phyloP scores from a whole-genome alignment of 805 yeast species.

The Schizosaccharomyces osmophilus region DNA sequence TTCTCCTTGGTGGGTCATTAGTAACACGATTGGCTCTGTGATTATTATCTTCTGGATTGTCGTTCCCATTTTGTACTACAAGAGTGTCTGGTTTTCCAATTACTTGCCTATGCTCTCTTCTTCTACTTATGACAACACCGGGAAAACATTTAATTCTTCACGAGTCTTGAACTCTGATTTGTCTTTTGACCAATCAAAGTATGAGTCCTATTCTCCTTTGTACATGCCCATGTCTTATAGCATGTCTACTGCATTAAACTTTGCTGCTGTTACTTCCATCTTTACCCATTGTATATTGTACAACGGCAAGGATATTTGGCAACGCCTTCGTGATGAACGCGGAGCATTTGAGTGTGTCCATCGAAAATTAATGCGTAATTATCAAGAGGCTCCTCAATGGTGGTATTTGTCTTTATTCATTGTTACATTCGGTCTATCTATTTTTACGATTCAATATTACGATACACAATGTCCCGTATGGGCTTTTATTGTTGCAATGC shows the following conservation, averaged over 20 bases:
- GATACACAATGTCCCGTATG: slow-evolving; percentile 32
- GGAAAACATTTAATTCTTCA: slow-evolving; percentile 21
- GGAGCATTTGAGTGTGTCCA: slow-evolving; percentile 23
- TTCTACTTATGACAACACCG: slow-evolving; percentile 12
- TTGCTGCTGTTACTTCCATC: slow-evolving; percentile 14
- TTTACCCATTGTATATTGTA: neutral
- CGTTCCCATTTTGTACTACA: slow-evolving; percentile 27
- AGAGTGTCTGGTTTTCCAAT: slow-evolving; percentile 34
- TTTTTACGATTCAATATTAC: slow-evolving; percentile 18
- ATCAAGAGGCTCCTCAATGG: slow-evolving; percentile 41
- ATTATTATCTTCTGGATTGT: slow-evolving; percentile 29
- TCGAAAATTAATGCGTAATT: slow-evolving; percentile 29
- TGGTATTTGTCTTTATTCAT: slow-evolving; percentile 28
- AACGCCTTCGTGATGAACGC: slow-evolving; percentile 11
- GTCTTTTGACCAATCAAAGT: slow-evolving; percentile 22
- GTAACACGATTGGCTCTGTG: slow-evolving; percentile 23
- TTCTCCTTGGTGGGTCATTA: slow-evolving; percentile 29
- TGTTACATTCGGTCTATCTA: slow-evolving; percentile 23
- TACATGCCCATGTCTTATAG: slow-evolving; percentile 35
- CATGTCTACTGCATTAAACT: slow-evolving; percentile 26
- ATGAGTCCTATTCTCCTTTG: slow-evolving; percentile 37
- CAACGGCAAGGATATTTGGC: slow-evolving; percentile 8
- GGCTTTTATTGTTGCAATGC: slow-evolving; percentile 34
- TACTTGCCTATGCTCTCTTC: slow-evolving; percentile 30
- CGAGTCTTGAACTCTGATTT: slow-evolving; percentile 23